Base-by-base conservation (phyloP, 2,329 filamentous ascomycete species). In the Harringtonia lauricola region DNA sequence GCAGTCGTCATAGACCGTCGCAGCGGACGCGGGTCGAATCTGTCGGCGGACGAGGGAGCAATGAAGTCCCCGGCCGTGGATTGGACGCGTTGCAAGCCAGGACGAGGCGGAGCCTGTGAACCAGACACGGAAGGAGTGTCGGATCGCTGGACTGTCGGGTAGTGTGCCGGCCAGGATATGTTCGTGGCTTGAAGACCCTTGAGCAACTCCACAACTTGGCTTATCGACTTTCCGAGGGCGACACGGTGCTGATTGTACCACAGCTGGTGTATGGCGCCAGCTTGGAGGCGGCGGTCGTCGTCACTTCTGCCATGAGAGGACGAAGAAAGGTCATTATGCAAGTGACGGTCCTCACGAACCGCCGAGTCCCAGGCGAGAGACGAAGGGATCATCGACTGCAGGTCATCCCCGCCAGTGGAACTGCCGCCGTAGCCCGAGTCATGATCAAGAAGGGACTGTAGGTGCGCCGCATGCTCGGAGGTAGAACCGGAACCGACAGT, bases 341-440 rank as follows among this genome's bases (percentile, higher is more conserved):
- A 59, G 39, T 67, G 62, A 50, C 64, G 61, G 54, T 73, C 68
- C 55, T 68, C 65, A 37, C 67, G 65, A 47, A 63, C 57, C 36
- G 64, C 59, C 35, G 67, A 64, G 52, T 69, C 66, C 59, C 67
- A 68, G 34, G 60, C 55, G 21, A 62, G 57, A 39, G 61, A 55
- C 44, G 60, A 58, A 41, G 61, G 46, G 51, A 51, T 42, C 47
- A 50, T 49, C 40, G 51, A 43, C 29, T 30, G 18, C 17, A 14
- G 17, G 15, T 46, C 41, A 36, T 74, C 74, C 42, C 83, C 83
- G 47, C 79, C 81, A 26, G 75, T 68, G 40, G 83, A 71, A 59
- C 86, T 95, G 36, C 83, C 84, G 44, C 87, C 89, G 57, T 96
- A 96, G 8, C 90, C 92, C 17, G 90, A 96, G 60, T 98, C 92